Conservation (phyloP, 805 yeast genomes). For the Ogataea nakhonphanomensis region DNA sequence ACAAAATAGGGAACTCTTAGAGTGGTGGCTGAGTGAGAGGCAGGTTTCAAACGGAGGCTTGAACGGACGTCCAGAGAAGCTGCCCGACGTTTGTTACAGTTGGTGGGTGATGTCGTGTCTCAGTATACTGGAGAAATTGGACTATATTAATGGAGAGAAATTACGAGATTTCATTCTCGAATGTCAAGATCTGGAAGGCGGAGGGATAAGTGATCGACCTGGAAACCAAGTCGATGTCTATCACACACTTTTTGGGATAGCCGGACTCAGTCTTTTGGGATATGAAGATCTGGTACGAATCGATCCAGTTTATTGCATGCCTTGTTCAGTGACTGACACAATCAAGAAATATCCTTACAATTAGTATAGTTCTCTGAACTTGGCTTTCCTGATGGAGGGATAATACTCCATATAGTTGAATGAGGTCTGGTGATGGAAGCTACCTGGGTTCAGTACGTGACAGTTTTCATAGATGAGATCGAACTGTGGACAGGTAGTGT, state of each 20-base stretch:
- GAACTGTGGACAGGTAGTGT: constrained; percentile 66
- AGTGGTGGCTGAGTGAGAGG: constrained; percentile 89
- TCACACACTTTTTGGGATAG: constrained; percentile 87
- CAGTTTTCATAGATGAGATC: constrained; percentile 82
- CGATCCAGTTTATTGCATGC: constrained; percentile 88
- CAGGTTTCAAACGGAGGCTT: constrained; percentile 87
- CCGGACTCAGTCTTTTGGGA: constrained; percentile 80
- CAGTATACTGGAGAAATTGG: constrained; percentile 57
- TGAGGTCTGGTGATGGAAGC: constrained; percentile 43
- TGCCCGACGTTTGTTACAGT: constrained; percentile 96
- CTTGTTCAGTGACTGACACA: constrained; percentile 41
- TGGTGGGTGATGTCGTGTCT: constrained; percentile 94
- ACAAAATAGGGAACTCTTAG: constrained; percentile 44
- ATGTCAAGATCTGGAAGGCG: constrained; percentile 73
- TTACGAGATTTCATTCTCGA: constrained; percentile 63
- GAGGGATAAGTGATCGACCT: constrained; percentile 92
- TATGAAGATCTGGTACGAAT: constrained; percentile 55
- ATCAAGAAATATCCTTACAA: constrained; percentile 30
- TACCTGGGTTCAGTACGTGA: constrained; percentile 69
- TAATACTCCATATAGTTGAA: constrained; percentile 71
- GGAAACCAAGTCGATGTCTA: constrained; percentile 90
- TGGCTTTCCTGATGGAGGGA: constrained; percentile 54
- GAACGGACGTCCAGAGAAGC: constrained; percentile 93
- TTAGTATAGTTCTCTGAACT: constrained; percentile 42
- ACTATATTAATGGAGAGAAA: constrained; percentile 73